These are phyloP conservation scores for Aureobasidium uvarum DNA, from an alignment of 2,329 filamentous ascomycete genomes.

Conservation along the genomic window DNA sequence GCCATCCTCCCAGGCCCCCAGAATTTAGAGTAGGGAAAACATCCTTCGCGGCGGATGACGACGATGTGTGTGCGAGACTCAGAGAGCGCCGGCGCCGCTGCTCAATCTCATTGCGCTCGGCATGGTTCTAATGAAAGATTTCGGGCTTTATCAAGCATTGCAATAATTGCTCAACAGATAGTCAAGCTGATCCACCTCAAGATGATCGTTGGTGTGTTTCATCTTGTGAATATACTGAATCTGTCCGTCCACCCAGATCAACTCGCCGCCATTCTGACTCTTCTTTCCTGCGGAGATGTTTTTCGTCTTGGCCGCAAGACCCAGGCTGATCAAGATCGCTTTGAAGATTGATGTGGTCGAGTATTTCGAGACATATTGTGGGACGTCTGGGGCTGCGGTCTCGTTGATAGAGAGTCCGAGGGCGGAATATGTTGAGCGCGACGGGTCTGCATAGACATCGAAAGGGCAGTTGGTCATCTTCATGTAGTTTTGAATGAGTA, in stretches of 20 bases:
- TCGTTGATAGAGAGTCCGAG: conserved; percentile 36
- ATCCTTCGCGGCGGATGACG: background rate
- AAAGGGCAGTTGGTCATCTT: conserved; percentile 36
- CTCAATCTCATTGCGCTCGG: background rate
- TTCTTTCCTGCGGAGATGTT: conserved; percentile 20
- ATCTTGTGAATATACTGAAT: conserved; percentile 40
- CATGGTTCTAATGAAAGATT: background rate
- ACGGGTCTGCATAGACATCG: conserved; percentile 38
- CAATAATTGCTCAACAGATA: background rate
- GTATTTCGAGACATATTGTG: conserved; percentile 34
- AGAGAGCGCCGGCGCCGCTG: background rate
- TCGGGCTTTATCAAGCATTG: background rate
- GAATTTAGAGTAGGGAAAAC: background rate
- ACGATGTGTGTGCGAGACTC: background rate
- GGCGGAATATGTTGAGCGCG: conserved; percentile 34
- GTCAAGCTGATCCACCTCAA: conserved; percentile 36
- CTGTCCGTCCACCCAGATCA: conserved; percentile 38
- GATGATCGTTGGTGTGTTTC: conserved; percentile 39
- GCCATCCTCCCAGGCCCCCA: background rate
- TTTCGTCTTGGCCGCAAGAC: background rate
- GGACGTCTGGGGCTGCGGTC: conserved; percentile 31
- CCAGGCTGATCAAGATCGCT: conserved; percentile 3
- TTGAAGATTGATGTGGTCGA: conserved; percentile 24
- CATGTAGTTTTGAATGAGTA: conserved; percentile 36
- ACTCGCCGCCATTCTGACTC: conserved; percentile 40